Evolutionary conservation across 2,329 filamentous ascomycete species (phyloP).

Genomic region (Knufia fluminis): DNA sequence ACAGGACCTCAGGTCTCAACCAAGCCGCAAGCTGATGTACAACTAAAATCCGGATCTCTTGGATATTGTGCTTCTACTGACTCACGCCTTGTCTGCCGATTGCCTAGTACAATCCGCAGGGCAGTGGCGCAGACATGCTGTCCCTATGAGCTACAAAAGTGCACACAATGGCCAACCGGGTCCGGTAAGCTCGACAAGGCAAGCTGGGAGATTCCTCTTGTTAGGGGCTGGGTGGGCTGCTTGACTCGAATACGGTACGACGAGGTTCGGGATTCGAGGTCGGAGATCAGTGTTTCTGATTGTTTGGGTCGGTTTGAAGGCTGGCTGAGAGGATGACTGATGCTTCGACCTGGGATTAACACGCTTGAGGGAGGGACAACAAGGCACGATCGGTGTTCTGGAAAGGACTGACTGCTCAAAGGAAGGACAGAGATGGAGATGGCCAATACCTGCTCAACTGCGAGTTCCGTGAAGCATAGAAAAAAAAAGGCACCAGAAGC

Average conservation of each 20-base stretch:
- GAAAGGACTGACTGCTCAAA: constrained; percentile 3
- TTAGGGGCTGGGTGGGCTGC: too few species aligned
- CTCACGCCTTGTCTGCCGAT: neutral
- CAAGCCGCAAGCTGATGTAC: neutral
- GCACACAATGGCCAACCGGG: too few species aligned
- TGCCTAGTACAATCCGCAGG: constrained; percentile 5
- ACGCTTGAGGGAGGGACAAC: neutral
- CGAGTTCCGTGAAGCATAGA: neutral
- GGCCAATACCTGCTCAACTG: neutral
- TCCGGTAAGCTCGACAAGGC: too few species aligned
- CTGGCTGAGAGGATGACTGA: neutral
- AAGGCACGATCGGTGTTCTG: neutral
- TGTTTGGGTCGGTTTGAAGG: neutral
- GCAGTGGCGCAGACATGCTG: constrained; percentile 3
- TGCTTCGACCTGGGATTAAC: neutral
- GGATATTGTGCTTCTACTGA: neutral
- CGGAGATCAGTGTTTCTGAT: neutral
- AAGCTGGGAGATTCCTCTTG: too few species aligned
- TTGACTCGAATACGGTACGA: neutral
- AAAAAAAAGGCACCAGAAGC: neutral
- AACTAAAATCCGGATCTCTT: neutral
- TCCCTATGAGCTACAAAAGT: neutral
- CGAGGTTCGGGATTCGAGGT: neutral
- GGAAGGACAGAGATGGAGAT: constrained; percentile 3
- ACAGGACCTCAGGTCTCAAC: neutral